Evolutionary conservation across 768 basidiomycete genomes (phyloP).

Genomic region (Inosperma sp.): DNA sequence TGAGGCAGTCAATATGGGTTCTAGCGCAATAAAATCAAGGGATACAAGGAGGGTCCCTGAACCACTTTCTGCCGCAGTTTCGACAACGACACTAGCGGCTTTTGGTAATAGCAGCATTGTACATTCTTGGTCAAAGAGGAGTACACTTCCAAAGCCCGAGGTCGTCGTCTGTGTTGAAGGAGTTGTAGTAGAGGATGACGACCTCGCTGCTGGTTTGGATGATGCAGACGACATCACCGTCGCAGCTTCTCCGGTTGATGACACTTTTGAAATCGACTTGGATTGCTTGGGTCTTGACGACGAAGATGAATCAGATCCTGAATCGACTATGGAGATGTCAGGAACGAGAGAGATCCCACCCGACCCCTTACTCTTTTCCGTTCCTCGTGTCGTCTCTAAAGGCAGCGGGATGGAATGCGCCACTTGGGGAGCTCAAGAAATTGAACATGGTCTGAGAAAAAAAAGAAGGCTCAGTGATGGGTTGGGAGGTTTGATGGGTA

Average conservation of each 20-base stretch:
- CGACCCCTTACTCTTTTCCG: slow-evolving; percentile 3
- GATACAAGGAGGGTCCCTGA: neutral
- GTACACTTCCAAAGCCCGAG: neutral
- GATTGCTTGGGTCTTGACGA: slow-evolving; percentile 2
- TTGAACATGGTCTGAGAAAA: slow-evolving; percentile 1
- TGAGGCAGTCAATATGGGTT: neutral
- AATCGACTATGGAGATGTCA: neutral
- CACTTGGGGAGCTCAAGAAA: slow-evolving; percentile 1
- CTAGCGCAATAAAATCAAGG: neutral
- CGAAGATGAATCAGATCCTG: slow-evolving; percentile 2
- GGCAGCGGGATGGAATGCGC: slow-evolving; percentile 16
- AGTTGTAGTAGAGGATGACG: neutral
- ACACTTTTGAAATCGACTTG: neutral
- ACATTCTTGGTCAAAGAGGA: too few relatives aligned
- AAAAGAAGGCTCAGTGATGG: slow-evolving; percentile 8
- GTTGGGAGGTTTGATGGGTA: neutral
- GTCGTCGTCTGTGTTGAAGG: neutral
- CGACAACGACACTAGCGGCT: too few relatives aligned
- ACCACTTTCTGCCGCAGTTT: too few relatives aligned
- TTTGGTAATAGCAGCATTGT: too few relatives aligned
- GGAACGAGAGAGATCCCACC: neutral
- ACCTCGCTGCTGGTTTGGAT: neutral
- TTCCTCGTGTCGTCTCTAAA: slow-evolving; percentile 15
- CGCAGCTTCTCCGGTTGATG: neutral
- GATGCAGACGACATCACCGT: neutral